phyloP scores from a whole-genome alignment of 192 early-diverging fungal species.

The Coemansia sp. region DNA sequence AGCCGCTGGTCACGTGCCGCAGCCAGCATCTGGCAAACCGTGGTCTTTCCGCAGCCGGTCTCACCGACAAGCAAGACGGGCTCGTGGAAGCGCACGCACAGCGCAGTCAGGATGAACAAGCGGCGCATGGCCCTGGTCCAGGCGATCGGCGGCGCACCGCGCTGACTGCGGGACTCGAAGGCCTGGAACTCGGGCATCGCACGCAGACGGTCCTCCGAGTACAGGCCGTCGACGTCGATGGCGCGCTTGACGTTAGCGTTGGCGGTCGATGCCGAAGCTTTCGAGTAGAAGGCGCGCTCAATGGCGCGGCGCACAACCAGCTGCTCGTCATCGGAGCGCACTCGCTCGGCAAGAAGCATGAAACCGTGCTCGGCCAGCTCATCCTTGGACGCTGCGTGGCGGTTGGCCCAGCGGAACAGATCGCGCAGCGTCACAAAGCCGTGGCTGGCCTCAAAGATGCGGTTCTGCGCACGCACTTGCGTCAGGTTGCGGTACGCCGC shows the following conservation, averaged over 20 bases:
- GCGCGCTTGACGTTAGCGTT: slow-evolving; percentile 6
- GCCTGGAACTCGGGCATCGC: slow-evolving; percentile 51
- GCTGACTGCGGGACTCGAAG: background rate
- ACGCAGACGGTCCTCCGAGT: slow-evolving; percentile 27
- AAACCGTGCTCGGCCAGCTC: slow-evolving; percentile 93
- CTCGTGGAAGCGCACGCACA: slow-evolving; percentile 80
- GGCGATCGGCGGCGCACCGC: slow-evolving; percentile 46
- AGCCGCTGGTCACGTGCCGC: slow-evolving; percentile 64
- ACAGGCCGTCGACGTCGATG: slow-evolving; percentile 37
- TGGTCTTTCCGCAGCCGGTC: slow-evolving; percentile 98
- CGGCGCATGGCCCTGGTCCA: slow-evolving; percentile 96
- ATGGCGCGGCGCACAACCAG: slow-evolving; percentile 77
- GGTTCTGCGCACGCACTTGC: slow-evolving; percentile 69
- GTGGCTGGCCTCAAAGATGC: slow-evolving; percentile 94
- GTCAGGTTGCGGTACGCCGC: slow-evolving; percentile 83
- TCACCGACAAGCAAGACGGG: slow-evolving; percentile 96
- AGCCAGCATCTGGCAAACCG: slow-evolving; percentile 92
- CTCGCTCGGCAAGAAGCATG: slow-evolving; percentile 93
- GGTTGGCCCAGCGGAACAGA: slow-evolving; percentile 95
- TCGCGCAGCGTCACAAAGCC: slow-evolving; percentile 97
- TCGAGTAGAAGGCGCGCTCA: slow-evolving; percentile 78
- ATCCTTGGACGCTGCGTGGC: slow-evolving; percentile 73
- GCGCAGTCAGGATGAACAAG: slow-evolving; percentile 81
- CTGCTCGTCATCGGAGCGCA: slow-evolving; percentile 81
- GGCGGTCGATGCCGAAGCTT: slow-evolving; percentile 53